Conservation (phyloP, 177 flowering plant genomes). For the Vitis hybrid region DNA sequence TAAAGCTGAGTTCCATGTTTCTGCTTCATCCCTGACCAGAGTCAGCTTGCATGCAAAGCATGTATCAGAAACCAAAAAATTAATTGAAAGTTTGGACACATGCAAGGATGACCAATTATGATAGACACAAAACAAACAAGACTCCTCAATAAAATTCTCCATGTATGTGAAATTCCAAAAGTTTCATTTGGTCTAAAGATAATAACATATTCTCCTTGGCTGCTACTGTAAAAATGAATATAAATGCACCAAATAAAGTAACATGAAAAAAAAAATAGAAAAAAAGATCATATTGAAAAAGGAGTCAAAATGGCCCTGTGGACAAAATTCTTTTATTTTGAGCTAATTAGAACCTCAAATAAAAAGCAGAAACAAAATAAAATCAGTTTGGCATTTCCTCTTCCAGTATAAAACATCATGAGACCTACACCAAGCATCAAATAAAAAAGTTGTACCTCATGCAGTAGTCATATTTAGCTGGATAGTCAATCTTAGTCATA, state of each 20-base stretch:
- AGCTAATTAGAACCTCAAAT: neutral
- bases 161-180: neutral
- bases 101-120: too few species aligned
- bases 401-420: neutral
- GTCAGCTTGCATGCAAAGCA: too few species aligned
- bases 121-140: too few species aligned
- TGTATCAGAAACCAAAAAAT: too few species aligned
- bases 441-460: slow-evolving; percentile 47
- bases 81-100: too few species aligned
- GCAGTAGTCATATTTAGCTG: slow-evolving; percentile 83
- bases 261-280: neutral
- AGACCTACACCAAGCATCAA: neutral
- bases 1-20: too few species aligned
- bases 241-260: neutral
- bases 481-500: slow-evolving; percentile 69
- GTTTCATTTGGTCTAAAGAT: neutral
- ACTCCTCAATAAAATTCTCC: too few species aligned
- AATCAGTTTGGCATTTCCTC: neutral
- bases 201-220: neutral
- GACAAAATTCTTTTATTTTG: neutral
- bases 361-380: neutral
- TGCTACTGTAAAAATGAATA: neutral
- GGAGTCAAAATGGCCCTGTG: neutral
- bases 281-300: neutral
- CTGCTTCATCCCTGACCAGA: too few species aligned